These are phyloP conservation scores for Colletotrichum sidae DNA, from an alignment of 2,329 filamentous ascomycete genomes.

Conservation along the genomic window DNA sequence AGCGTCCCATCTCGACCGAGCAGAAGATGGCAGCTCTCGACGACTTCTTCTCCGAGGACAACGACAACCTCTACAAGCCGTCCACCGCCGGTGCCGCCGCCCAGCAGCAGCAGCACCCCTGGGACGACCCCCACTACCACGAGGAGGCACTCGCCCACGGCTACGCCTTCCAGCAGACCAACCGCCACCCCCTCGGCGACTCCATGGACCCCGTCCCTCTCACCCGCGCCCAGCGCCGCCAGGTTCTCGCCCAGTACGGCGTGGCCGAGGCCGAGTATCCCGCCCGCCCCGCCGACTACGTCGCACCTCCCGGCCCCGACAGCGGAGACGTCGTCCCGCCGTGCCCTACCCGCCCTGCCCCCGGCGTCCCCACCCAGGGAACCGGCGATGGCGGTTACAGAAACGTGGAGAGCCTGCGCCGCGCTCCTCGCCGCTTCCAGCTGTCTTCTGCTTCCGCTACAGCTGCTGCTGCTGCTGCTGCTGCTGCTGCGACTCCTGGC, in stretches of 20 bases:
- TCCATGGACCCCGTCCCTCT: constrained; percentile 18
- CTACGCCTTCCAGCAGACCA: constrained; percentile 24
- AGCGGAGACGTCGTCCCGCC: constrained; percentile 14
- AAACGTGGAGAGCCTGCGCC: constrained; percentile 22
- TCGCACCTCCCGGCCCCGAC: constrained; percentile 18
- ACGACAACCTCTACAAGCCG: constrained; percentile 11
- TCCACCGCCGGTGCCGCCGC: neutral
- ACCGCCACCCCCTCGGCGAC: constrained; percentile 13
- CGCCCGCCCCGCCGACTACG: constrained; percentile 20
- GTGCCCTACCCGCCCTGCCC: constrained; percentile 25
- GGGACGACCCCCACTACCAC: constrained; percentile 23
- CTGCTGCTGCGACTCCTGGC: constrained; percentile 3
- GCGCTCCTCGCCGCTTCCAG: constrained; percentile 26
- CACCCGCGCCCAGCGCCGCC: constrained; percentile 20
- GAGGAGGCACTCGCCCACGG: constrained; percentile 27
- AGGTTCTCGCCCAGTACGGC: constrained; percentile 10
- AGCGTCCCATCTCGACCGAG: neutral
- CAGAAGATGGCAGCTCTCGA: constrained; percentile 24
- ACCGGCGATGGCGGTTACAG: neutral
- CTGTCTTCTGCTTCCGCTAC: constrained; percentile 8
- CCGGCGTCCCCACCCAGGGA: neutral
- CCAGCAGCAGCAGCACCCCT: neutral
- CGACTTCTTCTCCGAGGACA: constrained; percentile 31
- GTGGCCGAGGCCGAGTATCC: constrained; percentile 31
- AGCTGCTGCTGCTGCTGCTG: constrained; percentile 26